A percentile compares a stretch with the other conserved stretches of the same genome.
These are phyloP conservation scores for Sclerotinia nivalis DNA, from an alignment of 2,329 filamentous ascomycete species.

Conservation along the genomic window DNA sequence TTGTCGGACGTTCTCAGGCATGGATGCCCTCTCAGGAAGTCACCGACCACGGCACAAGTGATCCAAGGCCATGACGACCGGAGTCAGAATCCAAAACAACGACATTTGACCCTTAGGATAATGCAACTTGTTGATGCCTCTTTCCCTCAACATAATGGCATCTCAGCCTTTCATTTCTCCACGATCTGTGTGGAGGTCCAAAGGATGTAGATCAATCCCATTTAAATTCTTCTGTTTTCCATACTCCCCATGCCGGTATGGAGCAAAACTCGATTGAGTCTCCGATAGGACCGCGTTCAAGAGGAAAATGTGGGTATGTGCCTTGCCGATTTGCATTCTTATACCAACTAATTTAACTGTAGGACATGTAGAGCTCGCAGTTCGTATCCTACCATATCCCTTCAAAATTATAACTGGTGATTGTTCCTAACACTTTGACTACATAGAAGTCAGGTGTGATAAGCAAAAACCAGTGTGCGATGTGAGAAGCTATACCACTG, in stretches of 20 bases:
- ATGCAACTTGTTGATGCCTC: background rate
- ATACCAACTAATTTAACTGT: background rate
- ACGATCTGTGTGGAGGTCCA: background rate
- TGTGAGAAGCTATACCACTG: background rate
- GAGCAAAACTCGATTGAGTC: background rate
- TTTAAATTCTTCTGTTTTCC: background rate
- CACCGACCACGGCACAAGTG: background rate
- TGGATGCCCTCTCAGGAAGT: background rate
- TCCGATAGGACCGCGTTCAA: background rate
- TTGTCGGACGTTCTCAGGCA: background rate
- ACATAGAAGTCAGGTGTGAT: slow-evolving; percentile 21
- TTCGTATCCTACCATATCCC: background rate
- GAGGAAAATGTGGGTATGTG: slow-evolving; percentile 13
- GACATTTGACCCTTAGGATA: too few relatives aligned
- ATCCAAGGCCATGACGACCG: background rate
- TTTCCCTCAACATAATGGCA: background rate
- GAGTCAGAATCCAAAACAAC: background rate
- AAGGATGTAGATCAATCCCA: background rate
- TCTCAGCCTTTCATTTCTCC: background rate
- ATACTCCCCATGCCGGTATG: background rate
- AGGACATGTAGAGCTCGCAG: slow-evolving; percentile 22
- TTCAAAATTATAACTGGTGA: background rate
- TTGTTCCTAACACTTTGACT: background rate
- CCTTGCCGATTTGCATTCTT: background rate
- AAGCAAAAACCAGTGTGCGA: background rate